Percentiles rank a stretch among this genome's conserved stretches.
These are phyloP conservation scores for Blepharisma undulans DNA, from an alignment of 169 alveolate species.

Conservation along the genomic window DNA sequence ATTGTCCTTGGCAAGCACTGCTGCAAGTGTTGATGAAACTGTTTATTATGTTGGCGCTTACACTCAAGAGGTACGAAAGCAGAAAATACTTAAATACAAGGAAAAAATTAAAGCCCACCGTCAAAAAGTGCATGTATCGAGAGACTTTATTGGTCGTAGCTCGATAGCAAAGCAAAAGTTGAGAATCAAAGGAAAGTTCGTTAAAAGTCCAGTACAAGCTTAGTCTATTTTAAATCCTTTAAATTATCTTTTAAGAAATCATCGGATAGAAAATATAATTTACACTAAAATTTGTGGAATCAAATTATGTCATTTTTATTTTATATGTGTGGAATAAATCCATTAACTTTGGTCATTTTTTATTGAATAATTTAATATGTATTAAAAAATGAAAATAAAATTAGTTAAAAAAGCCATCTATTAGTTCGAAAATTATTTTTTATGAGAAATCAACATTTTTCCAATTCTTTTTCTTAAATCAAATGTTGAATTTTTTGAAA, in stretches of 20 bases:
- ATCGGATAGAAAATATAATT: background rate
- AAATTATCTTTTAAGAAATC: background rate
- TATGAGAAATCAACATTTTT: too few species aligned
- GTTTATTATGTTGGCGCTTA: conserved; percentile 21
- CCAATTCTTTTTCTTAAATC: too few species aligned
- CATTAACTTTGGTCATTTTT: background rate
- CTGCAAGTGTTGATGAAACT: background rate
- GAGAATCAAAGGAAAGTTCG: conserved; percentile 43
- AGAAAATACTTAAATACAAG: conserved; percentile 33
- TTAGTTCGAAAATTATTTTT: too few species aligned
- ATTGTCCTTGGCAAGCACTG: background rate
- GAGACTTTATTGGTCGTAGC: conserved; percentile 32
- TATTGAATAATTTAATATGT: background rate
- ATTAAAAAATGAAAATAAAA: too few species aligned
- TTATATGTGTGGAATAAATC: background rate
- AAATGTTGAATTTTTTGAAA: too few species aligned
- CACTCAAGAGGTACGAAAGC: background rate
- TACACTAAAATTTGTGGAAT: background rate
- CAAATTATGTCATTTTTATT: background rate
- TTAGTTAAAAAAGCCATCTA: background rate
- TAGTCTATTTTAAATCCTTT: background rate
- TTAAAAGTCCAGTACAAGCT: background rate
- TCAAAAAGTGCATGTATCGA: background rate
- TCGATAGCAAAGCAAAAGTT: conserved; percentile 29
- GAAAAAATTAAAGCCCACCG: background rate